These are phyloP conservation scores for Amphicarpaea edgeworthii DNA, from an alignment of 306 rosid genomes.

Conservation along the genomic window DNA sequence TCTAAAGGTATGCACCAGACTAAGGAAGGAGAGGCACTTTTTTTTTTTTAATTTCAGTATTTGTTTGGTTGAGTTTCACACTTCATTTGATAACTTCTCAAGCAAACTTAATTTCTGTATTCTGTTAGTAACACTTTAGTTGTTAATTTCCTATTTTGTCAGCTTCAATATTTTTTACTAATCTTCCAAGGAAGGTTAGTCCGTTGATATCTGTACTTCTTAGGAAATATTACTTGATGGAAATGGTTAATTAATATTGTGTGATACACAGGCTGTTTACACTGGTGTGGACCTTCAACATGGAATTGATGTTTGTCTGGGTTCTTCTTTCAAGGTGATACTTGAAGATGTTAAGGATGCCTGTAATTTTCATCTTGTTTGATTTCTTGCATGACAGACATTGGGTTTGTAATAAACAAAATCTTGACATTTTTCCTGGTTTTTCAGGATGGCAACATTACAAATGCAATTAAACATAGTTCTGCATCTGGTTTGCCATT, in stretches of 20 bases:
- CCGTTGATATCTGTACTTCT: not conserved
- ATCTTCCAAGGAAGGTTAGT: slow-evolving; percentile 1
- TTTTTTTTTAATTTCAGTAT: not conserved
- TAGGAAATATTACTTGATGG: not conserved
- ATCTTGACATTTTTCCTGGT: not conserved
- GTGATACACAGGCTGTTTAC: not conserved
- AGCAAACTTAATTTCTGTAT: not conserved
- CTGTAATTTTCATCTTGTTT: not conserved
- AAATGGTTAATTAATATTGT: not conserved
- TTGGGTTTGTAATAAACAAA: not conserved
- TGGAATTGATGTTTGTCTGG: not conserved
- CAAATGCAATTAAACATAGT: not conserved
- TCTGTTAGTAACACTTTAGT: too few species aligned
- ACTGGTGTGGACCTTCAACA: not conserved
- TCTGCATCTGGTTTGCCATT: not conserved
- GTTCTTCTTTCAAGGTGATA: slow-evolving; percentile 6
- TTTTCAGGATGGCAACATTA: not conserved
- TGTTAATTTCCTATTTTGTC: not conserved
- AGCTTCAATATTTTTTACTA: not conserved
- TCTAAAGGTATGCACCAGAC: not conserved
- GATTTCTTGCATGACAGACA: not conserved
- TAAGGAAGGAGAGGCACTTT: too few species aligned
- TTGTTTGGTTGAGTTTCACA: not conserved
- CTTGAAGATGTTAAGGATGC: not conserved
- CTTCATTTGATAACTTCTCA: not conserved